Evolutionary conservation across 192 early-diverging fungal genomes (phyloP).

Genomic region (Coemansia sp.): DNA sequence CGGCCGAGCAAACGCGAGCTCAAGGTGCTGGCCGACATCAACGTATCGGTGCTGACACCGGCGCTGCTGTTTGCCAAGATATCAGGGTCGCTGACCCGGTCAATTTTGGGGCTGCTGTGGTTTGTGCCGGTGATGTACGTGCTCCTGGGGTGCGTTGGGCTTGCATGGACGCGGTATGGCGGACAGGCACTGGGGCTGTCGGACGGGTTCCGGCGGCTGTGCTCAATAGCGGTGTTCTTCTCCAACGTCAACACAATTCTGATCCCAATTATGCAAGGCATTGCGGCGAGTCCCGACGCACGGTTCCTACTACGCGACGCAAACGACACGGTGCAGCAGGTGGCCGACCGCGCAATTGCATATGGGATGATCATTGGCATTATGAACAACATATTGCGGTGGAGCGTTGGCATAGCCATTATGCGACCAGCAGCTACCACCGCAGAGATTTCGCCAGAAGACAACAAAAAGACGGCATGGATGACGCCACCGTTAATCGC

Average conservation of each 20-base stretch:
- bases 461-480: constrained; percentile 2
- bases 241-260: constrained; percentile 70
- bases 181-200: constrained; percentile 36
- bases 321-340: constrained; percentile 30
- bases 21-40: constrained; percentile 51
- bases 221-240: constrained; percentile 62
- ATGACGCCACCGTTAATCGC: constrained; percentile 29
- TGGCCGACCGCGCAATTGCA: constrained; percentile 62
- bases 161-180: constrained; percentile 25
- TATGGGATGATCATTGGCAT: constrained; percentile 75
- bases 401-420: constrained; percentile 68
- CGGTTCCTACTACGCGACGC: constrained; percentile 41
- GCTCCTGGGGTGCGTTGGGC: constrained; percentile 23
- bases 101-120: constrained; percentile 64
- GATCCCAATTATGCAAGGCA: constrained; percentile 62
- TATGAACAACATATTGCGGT: constrained; percentile 72
- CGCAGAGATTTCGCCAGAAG: neutral
- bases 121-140: constrained; percentile 58
- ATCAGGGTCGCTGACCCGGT: constrained; percentile 58
- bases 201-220: constrained; percentile 60
- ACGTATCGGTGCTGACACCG: constrained; percentile 67
- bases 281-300: constrained; percentile 41
- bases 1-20: constrained; percentile 16
- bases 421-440: constrained; percentile 29
- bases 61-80: constrained; percentile 74